Evolutionary conservation across 169 alveolate species (phyloP).

Genomic region (Plasmodium chabaudi): DNA sequence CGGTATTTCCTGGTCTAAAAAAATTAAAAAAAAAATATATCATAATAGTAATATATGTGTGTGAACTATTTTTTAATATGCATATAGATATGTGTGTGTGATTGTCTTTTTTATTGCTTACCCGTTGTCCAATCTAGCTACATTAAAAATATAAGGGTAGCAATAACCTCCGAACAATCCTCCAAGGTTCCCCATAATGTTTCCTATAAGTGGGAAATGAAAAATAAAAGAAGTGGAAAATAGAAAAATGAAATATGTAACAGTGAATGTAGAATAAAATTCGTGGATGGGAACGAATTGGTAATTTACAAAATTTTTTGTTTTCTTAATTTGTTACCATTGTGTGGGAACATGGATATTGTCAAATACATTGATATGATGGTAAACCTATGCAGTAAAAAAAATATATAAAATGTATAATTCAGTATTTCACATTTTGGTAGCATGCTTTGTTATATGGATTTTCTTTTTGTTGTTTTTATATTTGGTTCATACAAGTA

Average conservation of each 20-base stretch:
- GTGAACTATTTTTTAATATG: too few species aligned
- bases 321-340: slow-evolving; percentile 26
- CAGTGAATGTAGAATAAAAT: not conserved
- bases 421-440: too few species aligned
- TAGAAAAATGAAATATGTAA: not conserved
- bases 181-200: slow-evolving; percentile 53
- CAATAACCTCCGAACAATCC: slow-evolving; percentile 44
- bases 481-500: slow-evolving; percentile 14
- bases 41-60: too few species aligned
- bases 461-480: not conserved
- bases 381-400: slow-evolving; percentile 33
- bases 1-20: slow-evolving; percentile 19
- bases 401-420: not conserved
- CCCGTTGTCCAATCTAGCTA: not conserved
- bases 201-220: slow-evolving; percentile 23
- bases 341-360: slow-evolving; percentile 35
- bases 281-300: too few species aligned
- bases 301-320: too few species aligned
- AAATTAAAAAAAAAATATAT: not conserved
- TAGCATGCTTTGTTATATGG: too few species aligned
- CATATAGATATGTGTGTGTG: too few species aligned
- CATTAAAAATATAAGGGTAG: slow-evolving; percentile 27
- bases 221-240: too few species aligned
- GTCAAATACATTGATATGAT: slow-evolving; percentile 39
- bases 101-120: not conserved